These are phyloP conservation scores for Metschnikowia colocasiae DNA, from an alignment of 805 yeast species.

Conservation along the genomic window DNA sequence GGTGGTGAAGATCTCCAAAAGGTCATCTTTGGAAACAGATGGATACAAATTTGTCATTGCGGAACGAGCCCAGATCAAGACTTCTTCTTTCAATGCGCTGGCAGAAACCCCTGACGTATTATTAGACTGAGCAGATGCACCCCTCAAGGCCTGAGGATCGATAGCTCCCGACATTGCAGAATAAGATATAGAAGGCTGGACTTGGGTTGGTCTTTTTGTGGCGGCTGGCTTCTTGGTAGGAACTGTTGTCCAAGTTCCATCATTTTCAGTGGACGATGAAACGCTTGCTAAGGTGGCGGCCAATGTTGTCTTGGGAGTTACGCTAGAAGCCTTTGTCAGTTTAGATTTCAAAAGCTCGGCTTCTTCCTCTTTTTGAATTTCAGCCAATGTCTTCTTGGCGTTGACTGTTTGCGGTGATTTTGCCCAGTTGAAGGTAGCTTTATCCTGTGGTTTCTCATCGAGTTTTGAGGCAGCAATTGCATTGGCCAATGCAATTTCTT, in stretches of 20 bases:
- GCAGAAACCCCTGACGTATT: conserved; percentile 20
- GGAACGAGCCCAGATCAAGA: conserved; percentile 67
- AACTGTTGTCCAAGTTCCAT: conserved; percentile 42
- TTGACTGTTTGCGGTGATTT: conserved; percentile 20
- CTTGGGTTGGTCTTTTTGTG: conserved; percentile 22
- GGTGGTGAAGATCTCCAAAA: conserved; percentile 73
- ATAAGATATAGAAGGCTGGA: conserved; percentile 12
- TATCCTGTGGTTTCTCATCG: conserved; percentile 25
- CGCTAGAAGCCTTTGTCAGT: conserved; percentile 23
- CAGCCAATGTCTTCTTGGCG: conserved; percentile 52
- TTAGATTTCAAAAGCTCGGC: conserved; percentile 30
- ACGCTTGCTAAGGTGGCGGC: conserved; percentile 33
- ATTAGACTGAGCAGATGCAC: conserved; percentile 34
- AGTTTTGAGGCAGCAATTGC: conserved; percentile 21
- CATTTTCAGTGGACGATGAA: conserved; percentile 23
- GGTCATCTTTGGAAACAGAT: conserved; percentile 73
- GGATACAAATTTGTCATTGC: conserved; percentile 65
- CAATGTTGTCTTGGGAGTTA: conserved; percentile 29
- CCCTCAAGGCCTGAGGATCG: conserved; percentile 35
- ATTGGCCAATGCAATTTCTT: conserved; percentile 19
- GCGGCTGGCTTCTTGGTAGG: conserved; percentile 34
- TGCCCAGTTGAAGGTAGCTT: conserved; percentile 43
- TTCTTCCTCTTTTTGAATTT: conserved; percentile 59
- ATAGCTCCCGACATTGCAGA: conserved; percentile 23
- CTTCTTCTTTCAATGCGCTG: conserved; percentile 46